phyloP scores from a whole-genome alignment of 2,329 filamentous ascomycete species.

The Pyricularia grisea region DNA sequence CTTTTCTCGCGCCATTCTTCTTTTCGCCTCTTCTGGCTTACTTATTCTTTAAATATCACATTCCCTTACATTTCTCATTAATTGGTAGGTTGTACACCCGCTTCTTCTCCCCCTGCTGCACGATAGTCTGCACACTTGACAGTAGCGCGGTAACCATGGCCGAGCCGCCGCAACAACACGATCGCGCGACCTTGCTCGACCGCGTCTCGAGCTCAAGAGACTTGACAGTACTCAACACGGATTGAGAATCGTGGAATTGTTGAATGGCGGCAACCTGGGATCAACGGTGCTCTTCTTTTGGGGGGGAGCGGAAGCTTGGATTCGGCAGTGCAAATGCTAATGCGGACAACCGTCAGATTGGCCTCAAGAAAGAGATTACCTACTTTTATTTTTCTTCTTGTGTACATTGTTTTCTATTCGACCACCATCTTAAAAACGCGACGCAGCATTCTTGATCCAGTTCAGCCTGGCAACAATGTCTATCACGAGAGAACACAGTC shows the following conservation, averaged over 20 bases:
- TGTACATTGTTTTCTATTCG: conserved; percentile 8
- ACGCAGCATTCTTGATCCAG: background rate
- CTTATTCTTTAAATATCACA: background rate
- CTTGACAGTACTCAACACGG: background rate
- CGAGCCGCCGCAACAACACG: background rate
- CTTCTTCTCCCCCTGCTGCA: background rate
- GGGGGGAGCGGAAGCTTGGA: background rate
- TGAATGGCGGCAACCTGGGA: background rate
- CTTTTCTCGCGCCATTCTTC: background rate
- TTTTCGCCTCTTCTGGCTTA: background rate
- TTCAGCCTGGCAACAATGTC: conserved; percentile 13
- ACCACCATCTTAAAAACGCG: background rate
- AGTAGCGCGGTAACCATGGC: background rate
- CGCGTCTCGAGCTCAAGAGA: background rate
- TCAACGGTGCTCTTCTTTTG: background rate
- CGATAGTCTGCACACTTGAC: background rate
- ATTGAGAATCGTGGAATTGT: background rate
- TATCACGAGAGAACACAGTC: conserved; percentile 1
- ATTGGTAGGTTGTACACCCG: background rate
- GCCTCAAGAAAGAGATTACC: background rate
- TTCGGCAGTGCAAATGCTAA: background rate
- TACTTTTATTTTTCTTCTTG: conserved; percentile 6
- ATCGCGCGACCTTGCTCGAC: background rate
- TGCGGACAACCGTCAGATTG: background rate
- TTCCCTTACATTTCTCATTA: background rate